Evolutionary conservation across 139 green algal species (phyloP).

Genomic region (Volvox reticuliferus): DNA sequence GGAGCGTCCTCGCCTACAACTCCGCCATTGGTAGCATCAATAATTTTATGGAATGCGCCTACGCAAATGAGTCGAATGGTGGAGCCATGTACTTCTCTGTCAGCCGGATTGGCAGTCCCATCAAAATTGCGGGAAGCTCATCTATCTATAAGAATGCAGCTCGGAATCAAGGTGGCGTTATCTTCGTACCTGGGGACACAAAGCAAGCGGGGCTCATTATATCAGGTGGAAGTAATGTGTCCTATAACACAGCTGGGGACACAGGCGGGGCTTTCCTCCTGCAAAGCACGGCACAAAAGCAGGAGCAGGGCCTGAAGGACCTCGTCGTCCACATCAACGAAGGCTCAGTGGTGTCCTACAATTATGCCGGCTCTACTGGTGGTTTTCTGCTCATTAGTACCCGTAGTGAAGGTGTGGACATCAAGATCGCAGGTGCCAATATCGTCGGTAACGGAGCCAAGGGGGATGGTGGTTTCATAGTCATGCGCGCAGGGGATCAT

Average conservation of each 20-base stretch:
- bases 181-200: not conserved
- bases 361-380: not conserved
- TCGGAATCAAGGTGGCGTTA: not conserved
- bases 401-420: not conserved
- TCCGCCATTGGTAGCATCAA: not conserved
- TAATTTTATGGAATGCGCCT: not conserved
- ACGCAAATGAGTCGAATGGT: not conserved
- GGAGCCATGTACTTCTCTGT: not conserved
- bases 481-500: not conserved
- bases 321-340: not conserved
- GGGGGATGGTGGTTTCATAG: not conserved
- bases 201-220: not conserved
- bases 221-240: not conserved
- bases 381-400: not conserved
- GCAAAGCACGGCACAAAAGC: not conserved
- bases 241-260: not conserved
- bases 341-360: not conserved
- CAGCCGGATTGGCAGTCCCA: not conserved
- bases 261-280: not conserved
- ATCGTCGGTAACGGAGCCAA: not conserved
- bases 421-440: not conserved
- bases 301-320: not conserved
- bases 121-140: not conserved
- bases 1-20: not conserved
- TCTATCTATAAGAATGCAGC: not conserved